A percentile compares a stretch with the other conserved stretches of the same genome.
These are phyloP conservation scores for Amesomyces nigricolor DNA, from an alignment of 2,329 filamentous ascomycete species.

Conservation along the genomic window DNA sequence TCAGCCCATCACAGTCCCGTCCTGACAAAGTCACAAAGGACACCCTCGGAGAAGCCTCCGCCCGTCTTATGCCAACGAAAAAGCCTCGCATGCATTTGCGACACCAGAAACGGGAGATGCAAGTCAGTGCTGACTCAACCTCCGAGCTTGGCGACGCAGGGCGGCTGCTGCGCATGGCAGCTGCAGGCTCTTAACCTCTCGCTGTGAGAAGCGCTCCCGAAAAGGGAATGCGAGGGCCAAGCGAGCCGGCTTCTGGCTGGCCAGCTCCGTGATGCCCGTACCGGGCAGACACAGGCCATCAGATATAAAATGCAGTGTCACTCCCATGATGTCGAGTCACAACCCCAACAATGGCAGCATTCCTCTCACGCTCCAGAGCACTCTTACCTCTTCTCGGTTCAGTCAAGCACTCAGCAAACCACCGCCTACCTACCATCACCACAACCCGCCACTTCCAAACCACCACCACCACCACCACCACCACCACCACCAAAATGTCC, in stretches of 20 bases:
- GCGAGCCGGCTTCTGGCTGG: background rate
- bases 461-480: background rate
- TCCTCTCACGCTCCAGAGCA: background rate
- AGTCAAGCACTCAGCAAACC: background rate
- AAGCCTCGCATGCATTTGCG: background rate
- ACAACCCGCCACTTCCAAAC: too few relatives aligned
- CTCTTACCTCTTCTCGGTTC: background rate
- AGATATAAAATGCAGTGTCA: background rate
- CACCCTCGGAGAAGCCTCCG: background rate
- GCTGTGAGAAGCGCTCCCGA: background rate
- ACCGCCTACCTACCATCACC: background rate
- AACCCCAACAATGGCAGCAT: background rate
- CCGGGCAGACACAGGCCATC: background rate
- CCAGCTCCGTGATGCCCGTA: background rate
- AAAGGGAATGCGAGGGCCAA: slow-evolving; percentile 6
- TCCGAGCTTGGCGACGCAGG: slow-evolving; percentile 3
- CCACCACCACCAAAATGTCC: slow-evolving; percentile 6
- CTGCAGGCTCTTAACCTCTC: background rate
- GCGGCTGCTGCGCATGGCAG: background rate
- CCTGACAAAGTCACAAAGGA: too few relatives aligned
- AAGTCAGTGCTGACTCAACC: slow-evolving; percentile 2
- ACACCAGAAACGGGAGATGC: background rate
- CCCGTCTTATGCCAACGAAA: background rate
- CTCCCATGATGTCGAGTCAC: background rate
- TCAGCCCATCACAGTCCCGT: too few relatives aligned